Evolutionary conservation across 2,329 filamentous ascomycete genomes (phyloP).

Genomic region (Ophiostoma novo-ulmi): DNA sequence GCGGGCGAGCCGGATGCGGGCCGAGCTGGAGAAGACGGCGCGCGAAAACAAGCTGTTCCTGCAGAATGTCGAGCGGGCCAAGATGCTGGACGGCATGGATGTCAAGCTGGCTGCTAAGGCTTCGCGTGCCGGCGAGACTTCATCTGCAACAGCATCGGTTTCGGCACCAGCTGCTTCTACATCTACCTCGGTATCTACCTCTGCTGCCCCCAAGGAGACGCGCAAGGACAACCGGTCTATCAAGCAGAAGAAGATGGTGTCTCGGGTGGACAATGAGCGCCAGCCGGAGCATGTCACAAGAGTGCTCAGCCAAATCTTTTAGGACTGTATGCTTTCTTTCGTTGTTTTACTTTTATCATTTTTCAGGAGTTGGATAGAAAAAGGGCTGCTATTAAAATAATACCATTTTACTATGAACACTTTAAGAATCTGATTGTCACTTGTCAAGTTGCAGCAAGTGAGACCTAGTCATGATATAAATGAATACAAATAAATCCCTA

Average conservation of each 20-base stretch:
- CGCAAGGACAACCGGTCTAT: constrained; percentile 46
- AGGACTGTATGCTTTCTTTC: constrained; percentile 20
- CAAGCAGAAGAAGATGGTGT: constrained; percentile 58
- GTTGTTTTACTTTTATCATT: neutral
- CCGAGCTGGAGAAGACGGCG: constrained; percentile 69
- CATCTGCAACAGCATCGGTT: constrained; percentile 30
- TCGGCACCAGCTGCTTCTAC: constrained; percentile 18
- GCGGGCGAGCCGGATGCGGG: constrained; percentile 66
- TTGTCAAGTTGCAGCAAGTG: neutral
- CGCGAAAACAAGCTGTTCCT: constrained; percentile 79
- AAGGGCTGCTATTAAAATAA: neutral
- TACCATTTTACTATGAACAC: neutral
- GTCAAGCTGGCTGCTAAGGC: constrained; percentile 50
- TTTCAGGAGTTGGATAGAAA: constrained; percentile 10
- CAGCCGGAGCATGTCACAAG: constrained; percentile 55
- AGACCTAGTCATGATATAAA: neutral
- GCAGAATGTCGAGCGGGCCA: constrained; percentile 70
- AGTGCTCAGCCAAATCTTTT: constrained; percentile 63
- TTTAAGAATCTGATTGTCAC: neutral
- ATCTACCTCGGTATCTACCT: constrained; percentile 23
- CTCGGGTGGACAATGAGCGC: constrained; percentile 42
- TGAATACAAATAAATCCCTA: neutral
- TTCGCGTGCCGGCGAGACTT: constrained; percentile 28
- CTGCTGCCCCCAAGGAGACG: constrained; percentile 20
- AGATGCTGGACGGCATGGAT: constrained; percentile 72